Conservation (phyloP, 1,284 basidiomycete species). For the Cutaneotrichosporon cavernicola region DNA sequence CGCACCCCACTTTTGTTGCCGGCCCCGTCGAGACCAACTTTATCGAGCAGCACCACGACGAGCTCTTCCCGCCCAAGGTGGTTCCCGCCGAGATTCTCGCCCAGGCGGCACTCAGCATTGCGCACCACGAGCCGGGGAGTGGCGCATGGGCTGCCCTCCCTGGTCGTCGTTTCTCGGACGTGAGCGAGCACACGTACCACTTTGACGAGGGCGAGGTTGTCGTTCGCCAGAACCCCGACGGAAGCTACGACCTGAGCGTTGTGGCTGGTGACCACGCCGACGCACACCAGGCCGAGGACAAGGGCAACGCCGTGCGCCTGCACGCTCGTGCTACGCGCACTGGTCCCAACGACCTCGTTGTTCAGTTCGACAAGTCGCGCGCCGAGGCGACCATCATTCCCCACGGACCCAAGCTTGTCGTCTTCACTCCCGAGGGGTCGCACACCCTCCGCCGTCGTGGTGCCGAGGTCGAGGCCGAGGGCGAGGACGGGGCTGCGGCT, state of each 20-base stretch:
- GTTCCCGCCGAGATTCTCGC: constrained; percentile 67
- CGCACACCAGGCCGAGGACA: constrained; percentile 14
- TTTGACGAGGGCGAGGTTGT: constrained; percentile 37
- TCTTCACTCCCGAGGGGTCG: constrained; percentile 38
- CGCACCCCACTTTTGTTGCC: constrained; percentile 70
- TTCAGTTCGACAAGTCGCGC: constrained; percentile 29
- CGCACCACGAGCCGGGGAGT: constrained; percentile 60
- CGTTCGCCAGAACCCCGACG: constrained; percentile 23
- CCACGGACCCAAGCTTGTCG: constrained; percentile 40
- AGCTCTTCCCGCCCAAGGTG: constrained; percentile 67
- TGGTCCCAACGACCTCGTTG: constrained; percentile 34
- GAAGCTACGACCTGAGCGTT: constrained; percentile 29
- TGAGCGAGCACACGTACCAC: constrained; percentile 24
- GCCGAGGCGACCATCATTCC: constrained; percentile 38
- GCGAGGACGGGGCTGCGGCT: constrained; percentile 14
- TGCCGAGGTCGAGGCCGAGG: constrained; percentile 27
- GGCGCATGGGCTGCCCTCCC: constrained; percentile 64
- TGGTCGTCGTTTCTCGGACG: constrained; percentile 68
- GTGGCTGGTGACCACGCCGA: constrained; percentile 8
- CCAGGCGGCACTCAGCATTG: constrained; percentile 73
- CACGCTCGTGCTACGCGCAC: constrained; percentile 20
- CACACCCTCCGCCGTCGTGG: constrained; percentile 31
- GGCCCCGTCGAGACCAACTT: constrained; percentile 93
- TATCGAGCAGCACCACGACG: constrained; percentile 68
- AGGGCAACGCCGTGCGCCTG: constrained; percentile 18